A percentile compares a stretch with the other conserved stretches of the same genome.
Conservation (phyloP, 2,329 filamentous ascomycete genomes). For the Colletotrichum destructivum region DNA sequence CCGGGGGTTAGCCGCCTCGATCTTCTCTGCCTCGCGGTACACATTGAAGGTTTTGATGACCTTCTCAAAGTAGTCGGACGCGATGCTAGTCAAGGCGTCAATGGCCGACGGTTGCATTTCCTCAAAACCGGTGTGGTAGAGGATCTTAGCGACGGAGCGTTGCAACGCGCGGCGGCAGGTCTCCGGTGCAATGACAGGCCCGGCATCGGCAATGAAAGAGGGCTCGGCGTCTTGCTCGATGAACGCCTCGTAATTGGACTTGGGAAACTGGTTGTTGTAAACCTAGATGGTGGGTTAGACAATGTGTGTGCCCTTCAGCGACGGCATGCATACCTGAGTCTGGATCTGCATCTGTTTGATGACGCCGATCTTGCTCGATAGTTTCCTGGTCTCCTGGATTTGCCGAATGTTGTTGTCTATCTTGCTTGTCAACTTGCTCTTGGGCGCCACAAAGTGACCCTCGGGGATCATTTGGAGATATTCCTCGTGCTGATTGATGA, state of each 20-base stretch:
- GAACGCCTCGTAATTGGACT: conserved; percentile 93
- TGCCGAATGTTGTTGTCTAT: conserved; percentile 94
- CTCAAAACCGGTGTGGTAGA: conserved; percentile 97
- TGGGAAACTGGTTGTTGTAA: conserved; percentile 98
- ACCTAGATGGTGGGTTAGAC: conserved; percentile 68
- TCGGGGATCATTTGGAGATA: conserved; percentile 83
- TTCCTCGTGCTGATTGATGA: conserved; percentile 90
- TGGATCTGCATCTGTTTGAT: conserved; percentile 99
- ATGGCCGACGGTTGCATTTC: conserved; percentile 96
- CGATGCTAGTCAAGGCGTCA: conserved; percentile 90
- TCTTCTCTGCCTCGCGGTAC: conserved; percentile 88
- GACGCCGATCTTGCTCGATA: conserved; percentile 96
- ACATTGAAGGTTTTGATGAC: conserved; percentile 83
- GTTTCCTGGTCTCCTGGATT: conserved; percentile 96
- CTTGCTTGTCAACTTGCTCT: conserved; percentile 81
- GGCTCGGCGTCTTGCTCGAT: conserved; percentile 87
- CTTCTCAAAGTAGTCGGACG: conserved; percentile 90
- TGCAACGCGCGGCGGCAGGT: conserved; percentile 88
- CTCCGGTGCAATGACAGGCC: conserved; percentile 87
- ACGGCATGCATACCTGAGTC: conserved; percentile 77
- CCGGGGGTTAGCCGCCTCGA: conserved; percentile 64
- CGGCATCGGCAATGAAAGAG: conserved; percentile 91
- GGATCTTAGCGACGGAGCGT: conserved; percentile 92
- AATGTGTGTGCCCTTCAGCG: not conserved
- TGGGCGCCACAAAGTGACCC: conserved; percentile 82